Evolutionary conservation across 805 yeast genomes (phyloP), one percentile per base, ranked within the genome.

Genomic region (Wickerhamomyces hampshirensis): DNA sequence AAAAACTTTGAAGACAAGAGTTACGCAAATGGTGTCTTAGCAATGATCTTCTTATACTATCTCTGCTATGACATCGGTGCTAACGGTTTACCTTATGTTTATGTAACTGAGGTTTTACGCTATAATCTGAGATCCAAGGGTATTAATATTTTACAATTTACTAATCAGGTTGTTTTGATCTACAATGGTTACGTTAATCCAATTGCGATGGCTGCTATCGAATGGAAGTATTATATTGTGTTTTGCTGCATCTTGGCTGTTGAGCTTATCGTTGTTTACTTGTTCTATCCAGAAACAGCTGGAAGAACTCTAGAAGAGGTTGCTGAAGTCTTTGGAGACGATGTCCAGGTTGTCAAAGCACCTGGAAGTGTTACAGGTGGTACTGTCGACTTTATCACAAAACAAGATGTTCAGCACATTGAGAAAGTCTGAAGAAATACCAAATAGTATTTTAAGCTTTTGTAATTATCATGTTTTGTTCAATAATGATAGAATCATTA

Each of bases 11-110:
- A 56, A 33, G 56, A 69, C 37, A 64, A 67, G 39, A 16, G 55
- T 4, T 50, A 63, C 26, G 68, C 66, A 26, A 56, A 59, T 33
- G 77, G 73, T 38, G 74, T 69, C n/a, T 56, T 65, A 40, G 73
- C 72, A 5, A 66, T 72, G 69, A 66, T 73, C 32, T 72, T 69
- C 63, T 47, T 71, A 15, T 69, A 58, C 62, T 60, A 63, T 48
- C 41, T 53, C 28, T 52, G 56, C 27, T 71, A 69, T 53, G 57
- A 66, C 39, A 51, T 65, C 28, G 69, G 69, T 23, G 50, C 54
- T 30, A 68, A 68, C 36, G 75, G 74, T 24, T 58, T 71, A 27
- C 73, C 73, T 27, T 62, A 49, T 44, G 47, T 68, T 21, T 72
- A 71, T 46, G 44, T 63, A 21, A 67, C 77, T 31, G 76, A 68